These are phyloP conservation scores for Vicia sativa DNA, from an alignment of 306 rosid species.

Conservation along the genomic window DNA sequence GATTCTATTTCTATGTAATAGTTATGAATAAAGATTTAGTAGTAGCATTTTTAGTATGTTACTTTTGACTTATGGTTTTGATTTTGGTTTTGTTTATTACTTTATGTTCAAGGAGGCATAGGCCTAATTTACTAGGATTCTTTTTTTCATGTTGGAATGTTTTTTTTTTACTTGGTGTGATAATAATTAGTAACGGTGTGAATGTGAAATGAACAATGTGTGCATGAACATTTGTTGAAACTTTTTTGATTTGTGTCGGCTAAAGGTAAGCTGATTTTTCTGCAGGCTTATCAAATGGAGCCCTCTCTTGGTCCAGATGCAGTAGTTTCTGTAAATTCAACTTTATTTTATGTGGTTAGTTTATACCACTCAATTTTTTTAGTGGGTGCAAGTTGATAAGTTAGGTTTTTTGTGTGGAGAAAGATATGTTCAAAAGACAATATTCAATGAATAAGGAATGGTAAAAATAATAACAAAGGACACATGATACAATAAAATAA, in stretches of 20 bases:
- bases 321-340: background rate
- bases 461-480: no score
- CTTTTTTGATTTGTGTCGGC: constrained; percentile 39
- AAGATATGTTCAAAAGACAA: no score
- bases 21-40: constrained; percentile 4
- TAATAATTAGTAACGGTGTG: constrained; percentile 26
- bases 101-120: constrained; percentile 35
- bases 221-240: constrained; percentile 25
- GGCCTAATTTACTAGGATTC: constrained; percentile 29
- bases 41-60: constrained; percentile 29
- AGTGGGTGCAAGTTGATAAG: no score
- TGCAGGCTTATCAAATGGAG: constrained; percentile 33
- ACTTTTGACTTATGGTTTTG: constrained; percentile 44
- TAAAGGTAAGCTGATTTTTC: constrained; percentile 30
- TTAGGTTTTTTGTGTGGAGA: no score
- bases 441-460: no score
- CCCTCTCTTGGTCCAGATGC: constrained; percentile 36
- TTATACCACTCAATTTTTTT: no score
- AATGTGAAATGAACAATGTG: constrained; percentile 38
- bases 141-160: constrained; percentile 14
- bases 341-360: no score
- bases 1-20: constrained; percentile 10
- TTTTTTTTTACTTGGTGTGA: constrained; percentile 12
- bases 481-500: no score
- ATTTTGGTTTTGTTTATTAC: background rate